Conservation (phyloP, 805 yeast genomes). For the Clavispora asparagi region DNA sequence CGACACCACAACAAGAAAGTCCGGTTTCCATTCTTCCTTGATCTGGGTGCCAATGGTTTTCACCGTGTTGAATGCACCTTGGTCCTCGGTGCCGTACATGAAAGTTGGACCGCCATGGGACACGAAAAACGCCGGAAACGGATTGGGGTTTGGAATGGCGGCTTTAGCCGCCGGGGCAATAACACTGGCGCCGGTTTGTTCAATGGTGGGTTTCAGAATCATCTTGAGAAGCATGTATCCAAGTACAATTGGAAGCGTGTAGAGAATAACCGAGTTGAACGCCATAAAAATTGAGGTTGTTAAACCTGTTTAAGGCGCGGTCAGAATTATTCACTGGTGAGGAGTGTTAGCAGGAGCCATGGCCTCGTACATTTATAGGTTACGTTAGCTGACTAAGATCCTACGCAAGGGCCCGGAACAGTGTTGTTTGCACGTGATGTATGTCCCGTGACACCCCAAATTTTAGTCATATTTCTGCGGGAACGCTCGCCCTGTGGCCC, state of each 20-base stretch:
- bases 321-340: too few relatives aligned
- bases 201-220: neutral
- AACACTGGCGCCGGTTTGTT: neutral
- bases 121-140: constrained; percentile 58
- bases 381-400: neutral
- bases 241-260: neutral
- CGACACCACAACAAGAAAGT: constrained; percentile 59
- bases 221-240: constrained; percentile 1
- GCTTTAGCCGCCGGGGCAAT: neutral
- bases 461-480: neutral
- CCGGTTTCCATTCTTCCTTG: constrained; percentile 49
- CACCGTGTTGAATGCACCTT: constrained; percentile 57
- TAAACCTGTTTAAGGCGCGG: too few relatives aligned
- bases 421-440: neutral
- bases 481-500: too few relatives aligned
- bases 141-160: constrained; percentile 14
- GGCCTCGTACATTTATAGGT: neutral
- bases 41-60: constrained; percentile 49
- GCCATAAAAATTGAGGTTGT: neutral
- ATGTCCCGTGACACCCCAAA: neutral
- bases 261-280: neutral
- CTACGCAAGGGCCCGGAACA: neutral
- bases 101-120: constrained; percentile 88
- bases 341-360: neutral
- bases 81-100: constrained; percentile 47